Evolutionary conservation across 352 stramenopile genomes (phyloP).

Genomic region (Pythium plurisporium): DNA sequence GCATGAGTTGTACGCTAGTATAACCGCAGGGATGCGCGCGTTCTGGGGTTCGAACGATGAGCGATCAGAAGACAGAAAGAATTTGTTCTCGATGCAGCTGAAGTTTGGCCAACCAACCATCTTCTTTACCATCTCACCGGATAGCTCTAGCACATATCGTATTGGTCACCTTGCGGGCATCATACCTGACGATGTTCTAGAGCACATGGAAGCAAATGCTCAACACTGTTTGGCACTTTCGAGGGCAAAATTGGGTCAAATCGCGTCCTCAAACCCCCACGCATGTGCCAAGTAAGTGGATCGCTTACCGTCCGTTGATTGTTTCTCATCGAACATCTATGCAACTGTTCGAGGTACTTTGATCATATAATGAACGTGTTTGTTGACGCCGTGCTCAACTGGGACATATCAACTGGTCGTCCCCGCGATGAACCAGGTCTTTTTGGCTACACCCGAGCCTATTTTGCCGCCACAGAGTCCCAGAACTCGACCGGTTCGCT

Average conservation of each 20-base stretch:
- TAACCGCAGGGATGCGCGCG: no score
- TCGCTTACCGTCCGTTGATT: not conserved
- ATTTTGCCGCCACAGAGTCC: not conserved
- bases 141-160: no score
- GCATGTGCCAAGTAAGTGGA: not conserved
- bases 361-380: not conserved
- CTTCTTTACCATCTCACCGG: no score
- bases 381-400: not conserved
- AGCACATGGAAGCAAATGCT: not conserved
- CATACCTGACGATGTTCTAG: no score
- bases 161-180: no score
- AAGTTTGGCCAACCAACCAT: no score
- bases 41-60: no score
- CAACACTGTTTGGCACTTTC: not conserved
- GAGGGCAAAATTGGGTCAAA: not conserved
- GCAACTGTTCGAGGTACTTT: not conserved
- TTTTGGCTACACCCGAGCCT: not conserved
- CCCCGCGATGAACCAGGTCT: not conserved
- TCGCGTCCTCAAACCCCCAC: not conserved
- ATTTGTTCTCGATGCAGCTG: no score
- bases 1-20: no score
- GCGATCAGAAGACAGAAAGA: no score
- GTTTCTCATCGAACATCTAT: no score
- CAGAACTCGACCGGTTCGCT: conserved; percentile 1
- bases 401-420: not conserved